Base-by-base conservation (phyloP, 2,329 filamentous ascomycete genomes). In the Apiospora malaysiana region DNA sequence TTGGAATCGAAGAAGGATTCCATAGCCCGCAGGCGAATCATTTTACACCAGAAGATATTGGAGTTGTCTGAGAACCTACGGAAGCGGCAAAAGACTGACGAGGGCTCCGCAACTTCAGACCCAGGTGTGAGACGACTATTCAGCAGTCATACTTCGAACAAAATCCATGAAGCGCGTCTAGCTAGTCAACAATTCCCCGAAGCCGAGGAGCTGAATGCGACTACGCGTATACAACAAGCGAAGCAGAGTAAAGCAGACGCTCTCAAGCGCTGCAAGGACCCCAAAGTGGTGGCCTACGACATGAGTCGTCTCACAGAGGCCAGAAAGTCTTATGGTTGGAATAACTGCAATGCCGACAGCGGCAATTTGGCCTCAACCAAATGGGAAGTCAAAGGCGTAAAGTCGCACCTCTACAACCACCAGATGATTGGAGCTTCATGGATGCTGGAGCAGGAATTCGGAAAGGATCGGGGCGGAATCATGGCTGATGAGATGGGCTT, bases 401-500 rank as follows among this genome's bases (percentile, higher is more conserved):
- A 23, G 4, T 12, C 47, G 9, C 21, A 25, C 6, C 23, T 66
- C 18, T 43, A 23, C 1, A 23, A 37, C 18, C 67, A 71, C 18
- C 70, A 71, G 40, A 23, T 71, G 10, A 8, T 65, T 8, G 56
- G 56, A 12, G 56, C 21, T 2, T 23, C 8, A 2, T 66, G 70
- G 56, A 65, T 66, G 66, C n/a, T 69, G 1, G 16, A n/a, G 3
- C 47, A 32, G 23, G 70, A 71, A 14, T n/a, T 51, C 7, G 68
- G 49, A 8, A 4, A n/a, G 12, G 43, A 68, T 9, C 37, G 12
- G 0, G 70, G 70, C 21, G 70, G 70, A 0, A 71, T 71, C n/a
- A 12, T 49, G n/a, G 69, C 63, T 0, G 63, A 70, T 45, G 43
- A 70, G 23, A 66, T 66, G 45, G 69, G 69, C 7, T 27, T 66